Percentiles rank a stretch among this genome's conserved stretches.
Evolutionary conservation across 306 rosid genomes (phyloP).

Genomic region (Boehmeria nivea): DNA sequence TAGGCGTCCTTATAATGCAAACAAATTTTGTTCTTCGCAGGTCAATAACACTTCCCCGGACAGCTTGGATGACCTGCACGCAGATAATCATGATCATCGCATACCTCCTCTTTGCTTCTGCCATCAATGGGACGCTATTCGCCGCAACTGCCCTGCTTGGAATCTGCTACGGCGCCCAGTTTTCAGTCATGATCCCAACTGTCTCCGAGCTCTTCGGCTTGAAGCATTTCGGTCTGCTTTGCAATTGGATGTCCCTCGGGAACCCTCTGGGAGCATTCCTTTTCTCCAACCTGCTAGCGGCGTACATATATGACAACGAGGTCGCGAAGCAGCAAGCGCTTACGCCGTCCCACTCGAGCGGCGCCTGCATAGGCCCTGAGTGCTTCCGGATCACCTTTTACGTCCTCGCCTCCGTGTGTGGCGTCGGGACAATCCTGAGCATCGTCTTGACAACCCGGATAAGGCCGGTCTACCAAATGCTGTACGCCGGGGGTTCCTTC

Average conservation of each 20-base stretch:
- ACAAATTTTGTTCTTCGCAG: conserved; percentile 31
- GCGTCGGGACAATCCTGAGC: conserved; percentile 48
- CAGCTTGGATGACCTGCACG: conserved; percentile 74
- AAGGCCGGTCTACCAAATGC: conserved; percentile 75
- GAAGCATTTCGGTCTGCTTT: conserved; percentile 59
- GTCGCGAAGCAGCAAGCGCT: conserved; percentile 56
- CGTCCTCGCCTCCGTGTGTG: conserved; percentile 50
- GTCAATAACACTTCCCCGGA: conserved; percentile 55
- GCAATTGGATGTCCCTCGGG: conserved; percentile 57
- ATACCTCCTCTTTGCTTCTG: conserved; percentile 60
- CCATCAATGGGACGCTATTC: conserved; percentile 50
- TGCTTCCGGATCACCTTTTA: conserved; percentile 70
- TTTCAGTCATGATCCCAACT: conserved; percentile 70
- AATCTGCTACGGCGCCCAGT: conserved; percentile 69
- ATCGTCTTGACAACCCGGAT: conserved; percentile 48
- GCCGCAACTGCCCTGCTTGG: conserved; percentile 63
- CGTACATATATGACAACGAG: conserved; percentile 60
- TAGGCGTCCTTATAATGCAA: too few relatives aligned
- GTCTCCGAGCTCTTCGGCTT: conserved; percentile 83
- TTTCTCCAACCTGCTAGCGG: conserved; percentile 75
- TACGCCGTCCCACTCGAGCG: conserved; percentile 20
- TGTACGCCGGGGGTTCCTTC: conserved; percentile 75
- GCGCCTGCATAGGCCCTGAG: conserved; percentile 56
- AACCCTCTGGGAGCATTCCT: conserved; percentile 77
- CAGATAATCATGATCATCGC: conserved; percentile 51